Conservation (phyloP, 163 green algal species). For the Scenedesmus sp. region DNA sequence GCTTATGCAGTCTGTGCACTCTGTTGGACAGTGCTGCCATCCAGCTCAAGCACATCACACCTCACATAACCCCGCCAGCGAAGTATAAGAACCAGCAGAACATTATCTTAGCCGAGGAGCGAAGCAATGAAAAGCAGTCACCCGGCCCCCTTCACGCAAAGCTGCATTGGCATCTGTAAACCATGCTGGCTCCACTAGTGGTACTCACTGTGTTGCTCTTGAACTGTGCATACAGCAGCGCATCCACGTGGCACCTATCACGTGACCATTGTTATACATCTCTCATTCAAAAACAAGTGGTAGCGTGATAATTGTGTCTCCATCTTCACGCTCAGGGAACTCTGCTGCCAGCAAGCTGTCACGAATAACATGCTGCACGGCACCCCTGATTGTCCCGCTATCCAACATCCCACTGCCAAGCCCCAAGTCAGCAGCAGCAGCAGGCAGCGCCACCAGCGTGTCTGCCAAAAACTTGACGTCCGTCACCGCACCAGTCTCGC, state of each 20-base stretch:
- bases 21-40: no score
- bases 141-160: no score
- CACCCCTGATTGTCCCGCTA: not conserved
- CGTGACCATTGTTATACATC: not conserved
- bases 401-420: conserved; percentile 35
- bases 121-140: no score
- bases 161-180: not conserved
- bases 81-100: no score
- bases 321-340: conserved; percentile 28
- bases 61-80: no score
- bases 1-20: no score
- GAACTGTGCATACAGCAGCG: no score
- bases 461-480: conserved; percentile 60
- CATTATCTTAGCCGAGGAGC: no score
- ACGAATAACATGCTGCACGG: conserved; percentile 43
- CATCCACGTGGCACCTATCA: not conserved
- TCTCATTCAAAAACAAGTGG: conserved; percentile 47
- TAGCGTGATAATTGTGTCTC: conserved; percentile 35
- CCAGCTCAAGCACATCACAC: no score
- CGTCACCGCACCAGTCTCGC: conserved; percentile 51
- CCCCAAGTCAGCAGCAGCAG: conserved; percentile 3
- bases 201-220: no score
- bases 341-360: conserved; percentile 26
- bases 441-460: conserved; percentile 48
- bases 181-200: not conserved